Conservation (phyloP, 805 yeast genomes). For the Hanseniaspora nectarophila region DNA sequence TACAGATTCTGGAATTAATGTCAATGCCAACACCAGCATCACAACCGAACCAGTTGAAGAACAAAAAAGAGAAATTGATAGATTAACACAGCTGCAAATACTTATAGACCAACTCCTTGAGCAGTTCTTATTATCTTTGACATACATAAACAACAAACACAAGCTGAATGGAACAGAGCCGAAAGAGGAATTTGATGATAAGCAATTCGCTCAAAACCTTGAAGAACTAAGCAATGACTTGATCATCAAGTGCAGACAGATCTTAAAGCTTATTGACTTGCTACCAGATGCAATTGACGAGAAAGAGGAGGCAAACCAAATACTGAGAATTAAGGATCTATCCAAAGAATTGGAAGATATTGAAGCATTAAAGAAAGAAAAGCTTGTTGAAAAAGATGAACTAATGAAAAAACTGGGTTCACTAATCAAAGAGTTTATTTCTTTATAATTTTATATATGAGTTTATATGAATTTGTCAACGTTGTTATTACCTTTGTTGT, state of each 20-base stretch:
- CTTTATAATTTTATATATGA: no score
- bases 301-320: slow-evolving; percentile 53
- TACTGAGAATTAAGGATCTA: slow-evolving; percentile 48
- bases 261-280: slow-evolving; percentile 71
- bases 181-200: slow-evolving; percentile 28
- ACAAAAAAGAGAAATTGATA: slow-evolving; percentile 50
- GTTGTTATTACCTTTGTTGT: no score
- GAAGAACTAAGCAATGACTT: slow-evolving; percentile 77
- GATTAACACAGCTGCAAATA: slow-evolving; percentile 79
- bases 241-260: slow-evolving; percentile 74
- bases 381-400: slow-evolving; percentile 52
- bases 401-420: slow-evolving; percentile 52
- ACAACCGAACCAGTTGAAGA: not conserved
- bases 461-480: no score
- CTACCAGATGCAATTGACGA: slow-evolving; percentile 81
- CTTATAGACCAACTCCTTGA: slow-evolving; percentile 72
- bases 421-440: slow-evolving; percentile 41
- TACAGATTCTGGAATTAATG: not conserved
- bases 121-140: slow-evolving; percentile 65
- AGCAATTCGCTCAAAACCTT: slow-evolving; percentile 37
- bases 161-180: slow-evolving; percentile 31
- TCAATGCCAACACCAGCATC: not conserved
- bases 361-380: slow-evolving; percentile 46
- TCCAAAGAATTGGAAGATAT: slow-evolving; percentile 49
- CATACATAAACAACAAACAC: slow-evolving; percentile 68